phyloP scores from a whole-genome alignment of 805 yeast genomes.

The Suhomyces vadensis region DNA sequence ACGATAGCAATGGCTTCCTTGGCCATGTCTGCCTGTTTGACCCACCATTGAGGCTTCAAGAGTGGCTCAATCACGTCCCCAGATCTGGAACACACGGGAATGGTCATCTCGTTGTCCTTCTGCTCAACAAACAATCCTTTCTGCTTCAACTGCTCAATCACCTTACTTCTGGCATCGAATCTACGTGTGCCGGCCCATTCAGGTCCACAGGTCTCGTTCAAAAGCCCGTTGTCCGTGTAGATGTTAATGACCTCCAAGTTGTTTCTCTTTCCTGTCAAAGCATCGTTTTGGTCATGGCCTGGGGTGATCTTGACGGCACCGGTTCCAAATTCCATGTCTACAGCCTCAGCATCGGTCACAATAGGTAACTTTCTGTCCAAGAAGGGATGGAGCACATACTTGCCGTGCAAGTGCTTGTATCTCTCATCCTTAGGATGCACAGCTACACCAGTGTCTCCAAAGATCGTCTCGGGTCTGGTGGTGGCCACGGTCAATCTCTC shows the following conservation, averaged over 20 bases:
- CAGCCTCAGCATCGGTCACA: constrained; percentile 87
- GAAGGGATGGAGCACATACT: constrained; percentile 88
- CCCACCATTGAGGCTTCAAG: constrained; percentile 99
- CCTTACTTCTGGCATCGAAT: constrained; percentile 87
- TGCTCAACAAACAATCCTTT: constrained; percentile 79
- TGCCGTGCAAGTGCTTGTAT: constrained; percentile 93
- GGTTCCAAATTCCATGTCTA: constrained; percentile 99
- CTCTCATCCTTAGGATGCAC: constrained; percentile 95
- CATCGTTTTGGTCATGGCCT: constrained; percentile 97
- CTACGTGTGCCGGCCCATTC: constrained; percentile 90
- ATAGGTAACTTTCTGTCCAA: constrained; percentile 83
- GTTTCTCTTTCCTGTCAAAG: constrained; percentile 93
- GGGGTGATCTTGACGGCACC: constrained; percentile 99
- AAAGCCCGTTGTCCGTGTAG: constrained; percentile 85
- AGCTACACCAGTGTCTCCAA: constrained; percentile 98
- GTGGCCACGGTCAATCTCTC: constrained; percentile 93
- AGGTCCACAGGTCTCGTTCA: constrained; percentile 87
- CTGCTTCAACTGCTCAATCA: constrained; percentile 75
- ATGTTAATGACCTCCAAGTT: constrained; percentile 85
- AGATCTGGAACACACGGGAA: constrained; percentile 93
- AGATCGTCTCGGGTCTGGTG: constrained; percentile 97
- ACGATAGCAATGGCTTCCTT: constrained; percentile 83
- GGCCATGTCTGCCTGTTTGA: constrained; percentile 86
- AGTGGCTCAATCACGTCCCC: constrained; percentile 97
- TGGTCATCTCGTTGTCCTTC: constrained; percentile 92